phyloP scores from a whole-genome alignment of 1,139 yeast genomes.

The Casaregolazyma lundiana region DNA sequence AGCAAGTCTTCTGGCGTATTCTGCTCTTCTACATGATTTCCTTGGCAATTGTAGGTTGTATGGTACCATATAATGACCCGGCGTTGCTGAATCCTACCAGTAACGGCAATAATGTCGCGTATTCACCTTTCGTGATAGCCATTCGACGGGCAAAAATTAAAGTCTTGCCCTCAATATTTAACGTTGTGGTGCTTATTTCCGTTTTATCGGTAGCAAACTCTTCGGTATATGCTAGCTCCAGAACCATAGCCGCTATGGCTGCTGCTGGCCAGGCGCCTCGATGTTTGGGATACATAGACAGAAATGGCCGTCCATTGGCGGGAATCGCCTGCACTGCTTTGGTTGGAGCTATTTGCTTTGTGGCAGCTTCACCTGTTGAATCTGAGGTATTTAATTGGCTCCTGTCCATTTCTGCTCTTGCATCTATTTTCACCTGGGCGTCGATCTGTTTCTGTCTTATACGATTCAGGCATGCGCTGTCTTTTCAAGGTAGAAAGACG shows the following conservation, averaged over 20 bases:
- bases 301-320: conserved; percentile 66
- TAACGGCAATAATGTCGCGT: conserved; percentile 45
- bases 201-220: conserved; percentile 73
- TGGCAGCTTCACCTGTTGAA: conserved; percentile 61
- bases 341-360: conserved; percentile 66
- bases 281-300: conserved; percentile 67
- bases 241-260: conserved; percentile 78
- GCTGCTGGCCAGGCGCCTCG: conserved; percentile 79
- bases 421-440: conserved; percentile 81
- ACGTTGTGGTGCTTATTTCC: conserved; percentile 66
- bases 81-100: conserved; percentile 42
- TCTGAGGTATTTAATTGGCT: conserved; percentile 74
- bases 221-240: conserved; percentile 70
- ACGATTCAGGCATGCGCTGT: conserved; percentile 73
- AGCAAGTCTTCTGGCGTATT: conserved; percentile 72
- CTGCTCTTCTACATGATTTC: conserved; percentile 59
- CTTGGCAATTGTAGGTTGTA: conserved; percentile 52
- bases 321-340: conserved; percentile 55
- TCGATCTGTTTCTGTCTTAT: conserved; percentile 72
- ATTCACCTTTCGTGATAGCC: conserved; percentile 71
- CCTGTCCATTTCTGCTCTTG: conserved; percentile 75
- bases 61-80: conserved; percentile 57
- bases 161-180: conserved; percentile 66
- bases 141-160: conserved; percentile 52
- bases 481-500: conserved; percentile 56